phyloP scores from a whole-genome alignment of 176 grass and related monocot species.

The Thalia dealbata region DNA sequence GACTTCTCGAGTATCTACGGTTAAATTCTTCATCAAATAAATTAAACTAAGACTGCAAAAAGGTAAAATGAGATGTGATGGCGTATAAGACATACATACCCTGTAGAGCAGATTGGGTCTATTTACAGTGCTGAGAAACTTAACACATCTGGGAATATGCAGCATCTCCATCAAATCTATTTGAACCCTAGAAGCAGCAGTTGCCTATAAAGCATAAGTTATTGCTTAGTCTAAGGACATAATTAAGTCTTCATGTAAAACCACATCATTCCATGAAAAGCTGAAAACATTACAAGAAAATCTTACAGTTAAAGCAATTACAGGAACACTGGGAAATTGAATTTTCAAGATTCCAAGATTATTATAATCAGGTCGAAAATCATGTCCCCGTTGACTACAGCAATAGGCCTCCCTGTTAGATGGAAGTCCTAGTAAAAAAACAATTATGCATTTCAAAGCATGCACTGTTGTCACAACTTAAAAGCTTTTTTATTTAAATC shows the following conservation, averaged over 20 bases:
- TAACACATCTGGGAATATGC: constrained; percentile 73
- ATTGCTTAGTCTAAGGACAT: background rate
- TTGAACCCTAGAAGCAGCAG: constrained; percentile 86
- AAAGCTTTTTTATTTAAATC: too few relatives aligned
- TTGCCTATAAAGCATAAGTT: constrained; percentile 42
- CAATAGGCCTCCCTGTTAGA: constrained; percentile 77
- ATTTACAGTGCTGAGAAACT: constrained; percentile 86
- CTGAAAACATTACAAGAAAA: background rate
- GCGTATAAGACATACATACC: constrained; percentile 44
- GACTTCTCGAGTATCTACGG: constrained; percentile 76
- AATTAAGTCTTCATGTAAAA: constrained; percentile 4
- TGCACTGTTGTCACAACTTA: background rate
- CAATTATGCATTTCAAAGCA: background rate
- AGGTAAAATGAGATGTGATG: background rate
- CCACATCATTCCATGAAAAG: background rate
- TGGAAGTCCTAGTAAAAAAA: constrained; percentile 1
- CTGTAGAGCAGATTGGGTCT: constrained; percentile 90
- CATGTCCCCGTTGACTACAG: constrained; percentile 96
- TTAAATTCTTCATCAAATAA: background rate
- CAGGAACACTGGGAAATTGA: constrained; percentile 85
- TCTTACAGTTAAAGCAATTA: constrained; percentile 95
- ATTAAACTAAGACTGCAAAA: background rate
- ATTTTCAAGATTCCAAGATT: constrained; percentile 93
- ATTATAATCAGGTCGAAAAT: constrained; percentile 98
- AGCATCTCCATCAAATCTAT: constrained; percentile 92